These are phyloP conservation scores for Sporothrix variecibatus DNA, from an alignment of 2,329 filamentous ascomycete species.

Conservation along the genomic window DNA sequence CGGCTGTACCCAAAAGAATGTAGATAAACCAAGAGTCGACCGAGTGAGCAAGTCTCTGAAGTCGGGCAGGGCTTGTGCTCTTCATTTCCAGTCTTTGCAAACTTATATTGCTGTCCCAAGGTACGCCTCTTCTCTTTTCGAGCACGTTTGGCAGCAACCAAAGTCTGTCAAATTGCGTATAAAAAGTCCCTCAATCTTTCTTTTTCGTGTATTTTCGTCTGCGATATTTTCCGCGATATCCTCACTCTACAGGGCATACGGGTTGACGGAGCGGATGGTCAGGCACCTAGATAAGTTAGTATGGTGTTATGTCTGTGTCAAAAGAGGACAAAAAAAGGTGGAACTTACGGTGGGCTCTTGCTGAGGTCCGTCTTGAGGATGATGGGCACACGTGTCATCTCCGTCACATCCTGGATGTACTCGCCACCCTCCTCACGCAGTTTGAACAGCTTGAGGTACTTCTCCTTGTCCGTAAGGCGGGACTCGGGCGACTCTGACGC, in stretches of 20 bases:
- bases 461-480: conserved; percentile 89
- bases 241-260: conserved; percentile 62
- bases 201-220: background rate
- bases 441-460: conserved; percentile 87
- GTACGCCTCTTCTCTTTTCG: too few relatives aligned
- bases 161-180: too few relatives aligned
- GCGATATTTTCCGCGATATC: background rate
- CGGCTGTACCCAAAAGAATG: background rate
- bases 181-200: background rate
- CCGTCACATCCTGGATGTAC: conserved; percentile 96
- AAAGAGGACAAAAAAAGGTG: background rate
- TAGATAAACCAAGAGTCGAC: background rate
- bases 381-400: conserved; percentile 97
- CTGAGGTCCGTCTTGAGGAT: conserved; percentile 96
- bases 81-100: background rate
- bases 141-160: too few relatives aligned
- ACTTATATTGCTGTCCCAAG: too few relatives aligned
- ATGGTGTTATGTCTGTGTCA: background rate
- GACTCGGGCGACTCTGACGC: conserved; percentile 73
- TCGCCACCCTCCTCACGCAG: conserved; percentile 90
- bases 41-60: background rate
- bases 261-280: conserved; percentile 81
- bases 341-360: conserved; percentile 98
- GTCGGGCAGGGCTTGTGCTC: background rate
- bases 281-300: conserved; percentile 64